These are phyloP conservation scores for Lithocarpus polystachyus DNA, from an alignment of 306 rosid genomes.

Conservation along the genomic window DNA sequence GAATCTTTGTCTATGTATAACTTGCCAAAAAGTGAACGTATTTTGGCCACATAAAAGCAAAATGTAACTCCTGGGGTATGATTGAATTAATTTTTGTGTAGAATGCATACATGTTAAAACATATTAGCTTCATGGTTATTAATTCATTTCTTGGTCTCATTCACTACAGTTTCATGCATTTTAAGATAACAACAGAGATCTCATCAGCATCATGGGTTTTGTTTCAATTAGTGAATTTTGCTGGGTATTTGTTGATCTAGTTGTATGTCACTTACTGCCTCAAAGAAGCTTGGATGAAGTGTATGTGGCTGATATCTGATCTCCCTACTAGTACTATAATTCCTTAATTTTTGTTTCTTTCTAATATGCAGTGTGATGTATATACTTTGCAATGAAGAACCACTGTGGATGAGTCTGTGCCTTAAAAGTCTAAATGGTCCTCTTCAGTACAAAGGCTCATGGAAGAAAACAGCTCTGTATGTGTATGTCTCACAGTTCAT, in stretches of 20 bases:
- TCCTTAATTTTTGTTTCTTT: background rate
- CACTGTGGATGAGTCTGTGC: conserved; percentile 85
- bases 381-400: conserved; percentile 85
- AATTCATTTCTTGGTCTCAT: background rate
- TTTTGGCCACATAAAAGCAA: background rate
- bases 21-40: background rate
- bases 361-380: conserved; percentile 72
- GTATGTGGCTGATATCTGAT: background rate
- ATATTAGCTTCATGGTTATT: background rate
- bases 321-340: background rate
- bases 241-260: background rate
- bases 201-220: background rate
- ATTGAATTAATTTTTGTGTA: background rate
- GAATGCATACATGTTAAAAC: background rate
- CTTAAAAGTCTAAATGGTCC: conserved; percentile 56
- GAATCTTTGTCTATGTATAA: background rate
- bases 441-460: conserved; percentile 72
- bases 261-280: background rate
- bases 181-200: background rate
- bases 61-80: background rate
- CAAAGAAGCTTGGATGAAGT: background rate
- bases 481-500: conserved; percentile 41
- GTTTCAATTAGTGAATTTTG: background rate
- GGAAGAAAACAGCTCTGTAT: conserved; percentile 82
- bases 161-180: background rate